These are phyloP conservation scores for Schizophyllum commune DNA, from an alignment of 1,284 basidiomycete genomes.

Conservation along the genomic window DNA sequence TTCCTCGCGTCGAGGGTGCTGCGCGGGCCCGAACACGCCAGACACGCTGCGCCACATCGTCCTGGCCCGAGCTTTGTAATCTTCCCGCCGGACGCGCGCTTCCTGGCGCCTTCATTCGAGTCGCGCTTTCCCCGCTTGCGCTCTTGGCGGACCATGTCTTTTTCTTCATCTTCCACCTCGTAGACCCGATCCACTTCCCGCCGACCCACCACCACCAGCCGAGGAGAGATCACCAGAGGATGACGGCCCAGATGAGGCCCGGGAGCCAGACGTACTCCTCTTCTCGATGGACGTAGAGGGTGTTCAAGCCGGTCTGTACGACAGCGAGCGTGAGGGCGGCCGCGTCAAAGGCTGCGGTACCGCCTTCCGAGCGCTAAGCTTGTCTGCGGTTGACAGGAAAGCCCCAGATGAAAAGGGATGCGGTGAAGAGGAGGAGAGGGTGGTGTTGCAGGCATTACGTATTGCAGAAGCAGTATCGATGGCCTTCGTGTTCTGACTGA, in stretches of 20 bases:
- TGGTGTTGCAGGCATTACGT: slow-evolving; percentile 92
- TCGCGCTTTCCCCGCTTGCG: slow-evolving; percentile 49
- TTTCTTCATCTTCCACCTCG: slow-evolving; percentile 46
- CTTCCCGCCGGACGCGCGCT: slow-evolving; percentile 31
- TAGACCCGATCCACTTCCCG: slow-evolving; percentile 54
- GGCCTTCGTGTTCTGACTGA: slow-evolving; percentile 39
- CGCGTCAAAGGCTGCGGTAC: slow-evolving; percentile 89
- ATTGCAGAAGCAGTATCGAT: slow-evolving; percentile 68
- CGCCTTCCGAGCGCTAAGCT: slow-evolving; percentile 94
- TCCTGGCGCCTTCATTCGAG: slow-evolving; percentile 24
- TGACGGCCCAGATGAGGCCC: slow-evolving; percentile 76
- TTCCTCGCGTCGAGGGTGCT: not conserved
- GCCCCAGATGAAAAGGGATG: slow-evolving; percentile 90
- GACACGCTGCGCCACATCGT: slow-evolving; percentile 48
- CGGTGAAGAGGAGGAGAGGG: slow-evolving; percentile 92
- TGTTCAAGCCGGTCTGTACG: slow-evolving; percentile 76
- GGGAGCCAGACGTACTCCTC: slow-evolving; percentile 85
- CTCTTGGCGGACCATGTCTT: slow-evolving; percentile 50
- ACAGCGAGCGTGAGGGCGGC: slow-evolving; percentile 76
- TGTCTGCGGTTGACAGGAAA: slow-evolving; percentile 82
- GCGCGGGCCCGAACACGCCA: slow-evolving; percentile 25
- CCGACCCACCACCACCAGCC: slow-evolving; percentile 99
- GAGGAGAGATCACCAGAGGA: slow-evolving; percentile 88
- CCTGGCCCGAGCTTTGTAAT: slow-evolving; percentile 41
- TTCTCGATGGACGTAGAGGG: slow-evolving; percentile 75